phyloP scores from a whole-genome alignment of 2,329 filamentous ascomycete genomes.

The Delphinella strobiligena region DNA sequence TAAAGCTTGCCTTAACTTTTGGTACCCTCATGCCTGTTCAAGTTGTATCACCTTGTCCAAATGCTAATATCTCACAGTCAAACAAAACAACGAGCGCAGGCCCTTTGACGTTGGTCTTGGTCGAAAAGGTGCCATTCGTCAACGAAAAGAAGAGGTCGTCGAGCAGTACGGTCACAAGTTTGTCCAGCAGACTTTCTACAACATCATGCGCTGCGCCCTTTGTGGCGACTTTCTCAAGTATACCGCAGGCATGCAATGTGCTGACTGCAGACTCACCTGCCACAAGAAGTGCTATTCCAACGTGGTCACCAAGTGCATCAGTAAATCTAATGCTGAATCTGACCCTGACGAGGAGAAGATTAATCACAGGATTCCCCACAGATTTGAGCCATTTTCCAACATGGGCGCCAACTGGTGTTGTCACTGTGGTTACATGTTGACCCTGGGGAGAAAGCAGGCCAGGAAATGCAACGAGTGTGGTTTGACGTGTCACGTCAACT shows the following conservation, averaged over 20 bases:
- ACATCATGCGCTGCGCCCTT: conserved; percentile 98
- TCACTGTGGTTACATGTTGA: conserved; percentile 91
- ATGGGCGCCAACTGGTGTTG: conserved; percentile 99
- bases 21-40: too few relatives aligned
- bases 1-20: conserved; percentile 85
- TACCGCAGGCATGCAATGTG: conserved; percentile 96
- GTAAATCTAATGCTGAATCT: conserved; percentile 96
- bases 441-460: conserved; percentile 89
- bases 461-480: conserved; percentile 90
- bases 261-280: conserved; percentile 99
- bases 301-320: conserved; percentile 98
- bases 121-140: conserved; percentile 89
- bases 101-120: conserved; percentile 82
- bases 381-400: conserved; percentile 93
- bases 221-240: conserved; percentile 99
- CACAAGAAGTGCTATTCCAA: conserved; percentile 95
- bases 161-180: conserved; percentile 99
- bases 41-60: too few relatives aligned
- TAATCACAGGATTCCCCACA: conserved; percentile 96
- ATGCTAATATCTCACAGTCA: conserved; percentile 51
- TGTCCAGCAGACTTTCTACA: conserved; percentile 97
- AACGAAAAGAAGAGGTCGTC: conserved; percentile 95
- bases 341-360: conserved; percentile 99
- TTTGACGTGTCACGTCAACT: conserved; percentile 81
- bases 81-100: conserved; percentile 72